Conservation (phyloP, 192 early-diverging fungal genomes). For the Gryganskiella cystojenkinii region DNA sequence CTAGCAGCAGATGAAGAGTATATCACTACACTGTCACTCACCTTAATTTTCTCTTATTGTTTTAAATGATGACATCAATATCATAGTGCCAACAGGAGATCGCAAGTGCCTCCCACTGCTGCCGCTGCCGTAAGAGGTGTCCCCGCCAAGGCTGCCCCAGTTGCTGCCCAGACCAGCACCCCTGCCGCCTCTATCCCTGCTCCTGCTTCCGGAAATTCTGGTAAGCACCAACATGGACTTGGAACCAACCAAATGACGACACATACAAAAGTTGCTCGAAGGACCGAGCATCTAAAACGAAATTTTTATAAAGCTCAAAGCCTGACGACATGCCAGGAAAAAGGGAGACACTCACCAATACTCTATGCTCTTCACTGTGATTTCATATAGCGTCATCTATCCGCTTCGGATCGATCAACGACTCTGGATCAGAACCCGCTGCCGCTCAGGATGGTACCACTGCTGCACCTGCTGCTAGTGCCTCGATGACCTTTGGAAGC, state of each 20-base stretch:
- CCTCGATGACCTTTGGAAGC: conserved; percentile 48
- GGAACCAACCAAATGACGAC: too few species aligned
- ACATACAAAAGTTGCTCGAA: too few species aligned
- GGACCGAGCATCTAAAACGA: too few species aligned
- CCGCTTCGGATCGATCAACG: conserved; percentile 57
- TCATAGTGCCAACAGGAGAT: conserved; percentile 51
- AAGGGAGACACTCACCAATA: too few species aligned
- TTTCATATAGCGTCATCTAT: conserved; percentile 33
- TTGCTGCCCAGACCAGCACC: neutral
- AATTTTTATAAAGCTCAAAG: too few species aligned
- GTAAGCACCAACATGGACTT: conserved; percentile 6
- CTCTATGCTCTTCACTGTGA: too few species aligned
- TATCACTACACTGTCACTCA: neutral
- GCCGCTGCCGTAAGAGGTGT: conserved; percentile 43
- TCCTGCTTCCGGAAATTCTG: conserved; percentile 10
- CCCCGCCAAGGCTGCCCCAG: conserved; percentile 22
- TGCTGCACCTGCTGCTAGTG: conserved; percentile 12
- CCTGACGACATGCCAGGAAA: too few species aligned
- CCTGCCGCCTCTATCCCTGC: neutral
- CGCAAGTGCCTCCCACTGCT: conserved; percentile 40
- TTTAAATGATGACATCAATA: conserved; percentile 6
- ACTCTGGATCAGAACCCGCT: conserved; percentile 36
- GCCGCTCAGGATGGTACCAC: conserved; percentile 27
- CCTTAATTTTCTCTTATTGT: neutral
- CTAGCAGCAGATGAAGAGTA: neutral